Evolutionary conservation across 352 stramenopile genomes (phyloP).

Genomic region (Hyaloperonospora brassicae): DNA sequence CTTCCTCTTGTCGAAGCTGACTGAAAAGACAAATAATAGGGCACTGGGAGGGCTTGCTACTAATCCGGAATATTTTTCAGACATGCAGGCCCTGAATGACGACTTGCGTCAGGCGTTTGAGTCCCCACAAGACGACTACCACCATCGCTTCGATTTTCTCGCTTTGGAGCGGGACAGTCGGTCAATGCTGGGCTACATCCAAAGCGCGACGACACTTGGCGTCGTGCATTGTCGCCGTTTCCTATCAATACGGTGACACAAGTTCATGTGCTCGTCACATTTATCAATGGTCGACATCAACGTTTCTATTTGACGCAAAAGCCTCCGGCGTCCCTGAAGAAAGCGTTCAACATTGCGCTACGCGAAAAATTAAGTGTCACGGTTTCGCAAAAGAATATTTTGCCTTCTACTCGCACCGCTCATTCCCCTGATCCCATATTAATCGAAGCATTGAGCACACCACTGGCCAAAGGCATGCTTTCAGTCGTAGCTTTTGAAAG

Average conservation of each 20-base stretch:
- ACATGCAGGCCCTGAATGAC: constrained; percentile 4
- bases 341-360: constrained; percentile 11
- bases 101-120: constrained; percentile 18
- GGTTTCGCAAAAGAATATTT: neutral
- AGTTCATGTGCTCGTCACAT: constrained; percentile 16
- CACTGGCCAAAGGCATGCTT: neutral
- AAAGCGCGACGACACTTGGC: no score
- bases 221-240: neutral
- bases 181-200: no score
- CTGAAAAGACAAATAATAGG: constrained; percentile 9
- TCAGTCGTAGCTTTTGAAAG: neutral
- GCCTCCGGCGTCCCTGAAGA: constrained; percentile 1
- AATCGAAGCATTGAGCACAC: neutral
- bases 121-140: constrained; percentile 12
- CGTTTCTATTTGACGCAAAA: constrained; percentile 18
- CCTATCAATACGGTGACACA: constrained; percentile 18
- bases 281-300: constrained; percentile 15
- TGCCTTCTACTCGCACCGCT: neutral
- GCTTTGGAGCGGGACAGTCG: no score
- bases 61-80: constrained; percentile 8
- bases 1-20: constrained; percentile 9
- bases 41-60: constrained; percentile 11
- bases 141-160: no score
- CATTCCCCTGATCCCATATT: neutral
- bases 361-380: constrained; percentile 17